Conservation (phyloP, 2,329 filamentous ascomycete species). For the Rutstroemia sydowiana region DNA sequence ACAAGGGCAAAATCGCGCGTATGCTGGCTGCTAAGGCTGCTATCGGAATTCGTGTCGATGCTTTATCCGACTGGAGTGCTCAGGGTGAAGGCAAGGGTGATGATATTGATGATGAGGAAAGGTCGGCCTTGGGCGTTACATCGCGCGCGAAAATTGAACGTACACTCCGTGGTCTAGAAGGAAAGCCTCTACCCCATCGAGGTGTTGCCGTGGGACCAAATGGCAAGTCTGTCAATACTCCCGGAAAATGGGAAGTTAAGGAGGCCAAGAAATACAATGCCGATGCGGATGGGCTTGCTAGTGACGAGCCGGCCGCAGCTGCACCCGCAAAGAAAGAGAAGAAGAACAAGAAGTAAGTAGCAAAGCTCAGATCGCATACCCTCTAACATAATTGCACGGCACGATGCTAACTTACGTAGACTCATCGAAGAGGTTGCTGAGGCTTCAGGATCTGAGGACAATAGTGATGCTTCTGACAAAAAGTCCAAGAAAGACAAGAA, state of each 20-base stretch:
- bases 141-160: conserved; percentile 69
- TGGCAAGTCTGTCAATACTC: conserved; percentile 51
- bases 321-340: conserved; percentile 42
- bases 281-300: conserved; percentile 78
- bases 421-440: conserved; percentile 33
- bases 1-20: conserved; percentile 99
- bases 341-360: conserved; percentile 40
- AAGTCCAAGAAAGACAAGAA: conserved; percentile 34
- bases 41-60: conserved; percentile 87
- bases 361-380: neutral
- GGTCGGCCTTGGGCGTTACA: conserved; percentile 68
- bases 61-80: conserved; percentile 68
- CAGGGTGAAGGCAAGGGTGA: conserved; percentile 57
- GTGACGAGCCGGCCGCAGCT: conserved; percentile 50
- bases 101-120: conserved; percentile 78
- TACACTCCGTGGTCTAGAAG: conserved; percentile 71
- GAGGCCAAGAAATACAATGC: conserved; percentile 91
- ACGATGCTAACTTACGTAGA: conserved; percentile 2
- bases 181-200: conserved; percentile 76
- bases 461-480: conserved; percentile 9
- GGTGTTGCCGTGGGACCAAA: conserved; percentile 69
- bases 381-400: too few relatives aligned
- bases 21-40: conserved; percentile 92
- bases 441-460: conserved; percentile 8
- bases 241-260: conserved; percentile 84